Evolutionary conservation across 441 rosid species (phyloP).

Genomic region (Viola pubescens): DNA sequence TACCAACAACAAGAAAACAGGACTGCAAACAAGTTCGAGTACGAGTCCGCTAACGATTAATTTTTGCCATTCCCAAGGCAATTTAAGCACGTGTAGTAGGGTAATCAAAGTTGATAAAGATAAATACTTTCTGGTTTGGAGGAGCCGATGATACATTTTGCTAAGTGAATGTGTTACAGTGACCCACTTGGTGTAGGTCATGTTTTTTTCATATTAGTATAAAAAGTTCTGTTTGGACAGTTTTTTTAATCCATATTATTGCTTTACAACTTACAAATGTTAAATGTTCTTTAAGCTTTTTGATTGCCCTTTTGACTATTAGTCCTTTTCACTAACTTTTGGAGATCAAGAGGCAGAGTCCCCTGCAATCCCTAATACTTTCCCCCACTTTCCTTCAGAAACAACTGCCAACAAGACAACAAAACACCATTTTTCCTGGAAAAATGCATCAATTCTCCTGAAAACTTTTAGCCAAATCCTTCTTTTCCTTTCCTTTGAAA

Average conservation of each 20-base stretch:
- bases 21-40: slow-evolving; percentile 19
- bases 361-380: slow-evolving; percentile 9
- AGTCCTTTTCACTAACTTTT: slow-evolving; percentile 26
- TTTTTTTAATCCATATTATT: slow-evolving; percentile 14
- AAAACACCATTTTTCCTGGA: slow-evolving; percentile 16
- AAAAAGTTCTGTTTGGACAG: not conserved
- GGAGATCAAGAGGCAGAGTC: slow-evolving; percentile 19
- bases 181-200: too few species aligned
- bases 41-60: slow-evolving; percentile 14
- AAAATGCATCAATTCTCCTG: not conserved
- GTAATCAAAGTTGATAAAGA: slow-evolving; percentile 12
- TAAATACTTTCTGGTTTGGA: not conserved
- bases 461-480: too few species aligned
- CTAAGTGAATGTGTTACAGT: not conserved
- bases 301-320: slow-evolving; percentile 39
- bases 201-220: not conserved
- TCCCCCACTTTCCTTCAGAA: slow-evolving; percentile 1
- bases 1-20: slow-evolving; percentile 23
- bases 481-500: too few species aligned
- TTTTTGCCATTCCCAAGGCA: slow-evolving; percentile 67
- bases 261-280: not conserved
- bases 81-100: slow-evolving; percentile 27
- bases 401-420: slow-evolving; percentile 5
- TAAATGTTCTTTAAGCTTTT: slow-evolving; percentile 17
- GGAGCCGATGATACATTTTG: not conserved